Evolutionary conservation across 805 yeast species (phyloP), one percentile per base, ranked within the genome.

Genomic region (Ogataea chonburiensis): DNA sequence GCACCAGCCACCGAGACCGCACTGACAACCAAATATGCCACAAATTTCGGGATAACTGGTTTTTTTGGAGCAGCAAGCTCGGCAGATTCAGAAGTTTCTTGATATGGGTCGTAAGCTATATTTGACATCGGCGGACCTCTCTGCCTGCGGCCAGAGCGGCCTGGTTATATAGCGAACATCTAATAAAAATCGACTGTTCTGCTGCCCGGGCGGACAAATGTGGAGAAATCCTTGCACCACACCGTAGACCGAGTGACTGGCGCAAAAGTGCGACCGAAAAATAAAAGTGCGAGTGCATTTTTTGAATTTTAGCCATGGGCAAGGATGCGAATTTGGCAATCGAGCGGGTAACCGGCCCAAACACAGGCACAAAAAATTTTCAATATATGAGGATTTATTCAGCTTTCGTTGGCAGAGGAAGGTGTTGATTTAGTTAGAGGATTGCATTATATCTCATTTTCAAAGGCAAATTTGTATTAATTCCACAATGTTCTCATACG

Each of bases 401-500:
- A 31, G 26, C 35, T 37, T 37, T 37, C 18, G 35, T 37, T 30
- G 40, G 34, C 31, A 37, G 31, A 37, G 35, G 35, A 31, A 37
- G 35, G 40, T 37, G 34, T 37, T 31, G 40, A 30, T 37, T 19
- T 27, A 37, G 27, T 31, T 20, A 31, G 25, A 22, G 12, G 10
- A 20, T 37, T 30, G 35, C 34, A 30, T 31, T 37, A 25, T 30
- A 29, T 19, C 22, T 21, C 31, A 26, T 16, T 16, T 31, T 30
- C 10, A 20, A 8, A 9, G 24, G 28, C 22, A 17, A 16, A 26
- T 15, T 17, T 26, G 17, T 37, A 40, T 21, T 27, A 50, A 50
- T 55, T 53, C 58, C 17, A 38, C 61, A 24, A 46, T 46, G 37
- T 42, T 56, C 24, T 58, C 63, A n/a, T 56, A 56, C 31, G 61